Base-by-base conservation (phyloP, 1,284 basidiomycete species). In the Marasmius fiardii region DNA sequence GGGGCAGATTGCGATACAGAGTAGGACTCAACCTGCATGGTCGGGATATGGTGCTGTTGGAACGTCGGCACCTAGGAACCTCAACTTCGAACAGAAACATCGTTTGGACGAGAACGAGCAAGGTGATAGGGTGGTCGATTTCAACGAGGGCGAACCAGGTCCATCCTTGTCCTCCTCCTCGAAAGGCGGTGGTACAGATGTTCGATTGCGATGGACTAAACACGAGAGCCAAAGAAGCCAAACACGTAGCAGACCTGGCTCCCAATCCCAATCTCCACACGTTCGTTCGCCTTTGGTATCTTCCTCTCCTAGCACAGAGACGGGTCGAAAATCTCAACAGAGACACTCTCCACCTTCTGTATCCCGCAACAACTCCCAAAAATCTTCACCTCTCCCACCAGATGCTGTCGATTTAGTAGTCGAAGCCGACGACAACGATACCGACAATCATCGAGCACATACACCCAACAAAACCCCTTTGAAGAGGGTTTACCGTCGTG, bases 371-470 rank as follows among this genome's bases (percentile, higher is more conserved):
- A 74, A 65, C 57, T 71, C 71, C 11, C 45, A 57, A 33, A 52
- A 67, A 63, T 62, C 77, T 58, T 68, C 76, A 12, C 70, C 74
- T 3, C 69, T 89, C 12, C 87, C 85, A 1, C 77, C 81, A 0
- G 90, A 92, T 61, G 90, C 90, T 1, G 84, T 93, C 3, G 91
- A 94, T 66, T 74, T 94, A 11, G 78, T 93, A 1, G 82, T 90
- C 1, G 85, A 87, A 64, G 86, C 85, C 62, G 60, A 67, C 5
- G 66, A 74, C 10, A 81, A 80, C 11, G 78, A 75, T 21, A 75
- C 81, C 53, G 77, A 79, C 51, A n/a, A n/a, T n/a, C 77, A 77
- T 51, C 71, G 75, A 64, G 69, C 70, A 26, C 70, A 74, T 26
- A 81, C 85, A 60, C 67, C 74, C 1, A 76, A 70, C 1, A 76